Evolutionary conservation across 2,329 filamentous ascomycete species (phyloP).

Genomic region (Trichoderma sp.): DNA sequence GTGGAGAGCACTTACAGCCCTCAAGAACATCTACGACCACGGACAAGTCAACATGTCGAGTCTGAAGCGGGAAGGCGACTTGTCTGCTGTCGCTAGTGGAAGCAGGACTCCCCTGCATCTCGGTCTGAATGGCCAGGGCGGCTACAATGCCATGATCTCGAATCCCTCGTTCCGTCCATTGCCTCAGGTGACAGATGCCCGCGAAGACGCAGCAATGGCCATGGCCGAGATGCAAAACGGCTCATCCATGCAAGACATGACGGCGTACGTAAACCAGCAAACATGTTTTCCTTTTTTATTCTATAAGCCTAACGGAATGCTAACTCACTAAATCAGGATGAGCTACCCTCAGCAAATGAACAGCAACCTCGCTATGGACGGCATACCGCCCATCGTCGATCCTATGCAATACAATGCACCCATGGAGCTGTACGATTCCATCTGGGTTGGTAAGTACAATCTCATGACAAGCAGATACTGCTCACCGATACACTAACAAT

Average conservation of each 20-base stretch:
- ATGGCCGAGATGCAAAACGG: constrained; percentile 66
- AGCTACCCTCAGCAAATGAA: constrained; percentile 35
- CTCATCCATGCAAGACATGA: constrained; percentile 45
- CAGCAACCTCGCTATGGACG: constrained; percentile 39
- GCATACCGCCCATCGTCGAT: constrained; percentile 51
- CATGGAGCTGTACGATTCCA: constrained; percentile 66
- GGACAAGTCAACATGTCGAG: constrained; percentile 53
- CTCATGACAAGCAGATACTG: not conserved
- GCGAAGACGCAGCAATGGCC: constrained; percentile 60
- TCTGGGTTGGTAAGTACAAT: constrained; percentile 59
- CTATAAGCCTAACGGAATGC: not conserved
- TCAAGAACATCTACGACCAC: constrained; percentile 66
- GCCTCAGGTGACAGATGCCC: constrained; percentile 43
- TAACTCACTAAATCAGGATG: not conserved
- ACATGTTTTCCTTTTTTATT: not conserved
- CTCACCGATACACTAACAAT: constrained; percentile 19
- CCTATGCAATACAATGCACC: constrained; percentile 60
- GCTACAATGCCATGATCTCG: constrained; percentile 25
- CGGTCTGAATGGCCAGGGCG: constrained; percentile 22
- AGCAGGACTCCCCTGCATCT: constrained; percentile 40
- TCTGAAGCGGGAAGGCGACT: constrained; percentile 49
- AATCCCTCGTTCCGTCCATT: constrained; percentile 25
- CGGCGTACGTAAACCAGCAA: constrained; percentile 33
- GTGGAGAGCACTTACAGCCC: constrained; percentile 57
- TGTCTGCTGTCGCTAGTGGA: constrained; percentile 46